Percentiles rank a stretch among this genome's conserved stretches.
Evolutionary conservation across 1,284 basidiomycete genomes (phyloP).

Genomic region (Neolentinus lepideus): DNA sequence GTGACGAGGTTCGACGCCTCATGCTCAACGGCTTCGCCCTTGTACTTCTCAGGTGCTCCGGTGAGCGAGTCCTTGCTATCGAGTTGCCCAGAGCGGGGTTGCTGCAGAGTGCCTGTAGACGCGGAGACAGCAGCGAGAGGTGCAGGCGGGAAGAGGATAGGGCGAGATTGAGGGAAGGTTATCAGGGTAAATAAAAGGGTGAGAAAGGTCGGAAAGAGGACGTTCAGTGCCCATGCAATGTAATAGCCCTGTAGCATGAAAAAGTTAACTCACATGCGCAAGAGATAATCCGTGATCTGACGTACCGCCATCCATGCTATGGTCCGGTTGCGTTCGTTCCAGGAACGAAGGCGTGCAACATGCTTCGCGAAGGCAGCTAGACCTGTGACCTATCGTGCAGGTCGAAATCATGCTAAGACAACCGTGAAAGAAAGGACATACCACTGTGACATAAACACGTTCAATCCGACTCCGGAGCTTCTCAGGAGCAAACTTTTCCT

Average conservation of each 20-base stretch:
- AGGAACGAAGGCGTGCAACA: conserved; percentile 37
- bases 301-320: conserved; percentile 28
- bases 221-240: conserved; percentile 32
- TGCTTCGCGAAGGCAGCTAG: conserved; percentile 37
- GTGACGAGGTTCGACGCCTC: conserved; percentile 34
- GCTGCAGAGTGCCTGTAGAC: conserved; percentile 18
- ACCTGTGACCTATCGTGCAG: conserved; percentile 26
- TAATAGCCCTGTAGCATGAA: conserved; percentile 29
- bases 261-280: background rate
- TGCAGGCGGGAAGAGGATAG: conserved; percentile 41
- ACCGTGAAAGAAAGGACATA: conserved; percentile 16
- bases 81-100: conserved; percentile 19
- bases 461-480: conserved; percentile 39
- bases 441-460: conserved; percentile 41
- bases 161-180: conserved; percentile 33
- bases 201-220: conserved; percentile 29
- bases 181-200: conserved; percentile 32
- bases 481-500: conserved; percentile 41
- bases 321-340: conserved; percentile 41
- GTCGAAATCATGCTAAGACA: background rate
- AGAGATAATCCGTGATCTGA: background rate
- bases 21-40: conserved; percentile 35
- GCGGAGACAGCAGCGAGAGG: conserved; percentile 27
- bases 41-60: conserved; percentile 27
- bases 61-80: conserved; percentile 21